A percentile compares a stretch with the other conserved stretches of the same genome.
Evolutionary conservation across 164 flowering plant genomes (phyloP).

Genomic region (Saururus chinensis): DNA sequence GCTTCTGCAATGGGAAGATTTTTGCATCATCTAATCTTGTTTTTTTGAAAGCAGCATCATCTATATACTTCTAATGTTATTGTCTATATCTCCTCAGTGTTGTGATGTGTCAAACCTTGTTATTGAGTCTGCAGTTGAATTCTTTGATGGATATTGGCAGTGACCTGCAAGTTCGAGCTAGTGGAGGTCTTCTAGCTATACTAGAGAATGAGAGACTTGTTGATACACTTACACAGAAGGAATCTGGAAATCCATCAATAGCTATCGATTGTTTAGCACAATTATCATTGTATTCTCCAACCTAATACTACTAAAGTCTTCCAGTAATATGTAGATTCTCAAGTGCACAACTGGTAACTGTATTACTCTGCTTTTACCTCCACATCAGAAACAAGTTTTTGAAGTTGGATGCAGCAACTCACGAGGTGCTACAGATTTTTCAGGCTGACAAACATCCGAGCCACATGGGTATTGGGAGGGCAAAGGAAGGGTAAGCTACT

Average conservation of each 20-base stretch:
- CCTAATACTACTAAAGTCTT: neutral
- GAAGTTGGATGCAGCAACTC: constrained; percentile 87
- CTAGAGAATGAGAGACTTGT: constrained; percentile 87
- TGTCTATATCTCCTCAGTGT: neutral
- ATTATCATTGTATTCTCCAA: constrained; percentile 73
- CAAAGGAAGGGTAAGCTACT: constrained; percentile 85
- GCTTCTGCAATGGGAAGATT: neutral
- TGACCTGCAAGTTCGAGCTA: constrained; percentile 93
- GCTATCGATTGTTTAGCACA: constrained; percentile 62
- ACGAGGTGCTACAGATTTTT: constrained; percentile 87
- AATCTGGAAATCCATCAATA: constrained; percentile 65
- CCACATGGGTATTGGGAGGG: constrained; percentile 98
- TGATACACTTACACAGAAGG: constrained; percentile 77
- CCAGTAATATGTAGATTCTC: too few relatives aligned
- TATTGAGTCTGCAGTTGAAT: constrained; percentile 41
- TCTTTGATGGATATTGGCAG: constrained; percentile 91
- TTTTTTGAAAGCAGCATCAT: too few relatives aligned
- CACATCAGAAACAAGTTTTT: constrained; percentile 73
- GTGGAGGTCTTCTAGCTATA: constrained; percentile 95
- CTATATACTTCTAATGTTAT: neutral
- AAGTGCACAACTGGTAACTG: too few relatives aligned
- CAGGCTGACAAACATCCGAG: constrained; percentile 97
- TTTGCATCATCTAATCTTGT: neutral
- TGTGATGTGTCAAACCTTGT: neutral
- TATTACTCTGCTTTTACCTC: constrained; percentile 18